Base-by-base conservation (phyloP, 305 asterid genomes). In the Fraxinus angustifolia region DNA sequence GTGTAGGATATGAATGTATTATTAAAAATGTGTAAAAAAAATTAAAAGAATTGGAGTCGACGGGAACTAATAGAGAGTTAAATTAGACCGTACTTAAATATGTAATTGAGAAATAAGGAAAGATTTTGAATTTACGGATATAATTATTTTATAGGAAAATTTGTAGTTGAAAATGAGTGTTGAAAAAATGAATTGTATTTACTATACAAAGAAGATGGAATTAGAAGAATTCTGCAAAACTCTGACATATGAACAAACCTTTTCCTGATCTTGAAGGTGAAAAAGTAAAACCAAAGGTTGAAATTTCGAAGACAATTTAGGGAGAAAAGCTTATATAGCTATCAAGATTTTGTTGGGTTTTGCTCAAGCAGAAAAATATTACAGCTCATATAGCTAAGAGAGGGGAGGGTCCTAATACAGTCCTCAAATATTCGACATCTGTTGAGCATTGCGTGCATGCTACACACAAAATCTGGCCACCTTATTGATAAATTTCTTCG, bases 401-500 rank as follows among this genome's bases (percentile, higher is more conserved):
- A 73, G 6, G 14, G 76, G 42, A 77, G 76, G 84, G 88, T 26
- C 85, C 86, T 23, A 17, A 68, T 62, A 40, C 65, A 74, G 78
- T 78, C 48, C 30, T 62, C 48, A 78, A 78, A 70, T 7, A 38
- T 77, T 68, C 17, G 84, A 86, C 87, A 86, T 17, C 12, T 84
- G 87, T 83, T 77, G 83, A 35, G 71, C 83, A 81, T 60, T 79
- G 77, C 60, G 33, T 56, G 26, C 71, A 62, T 8, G 77, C n/a
- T 3, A 48, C 71, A 33, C 35, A 6, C 33, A 75, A 17, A 80
- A 70, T 31, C 5, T 78, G 84, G 81, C 33, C 85, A 75, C 42
- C 36, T 35, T 23, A 6, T 8, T 3, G 33, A 62, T 62, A 62
- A 62, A 21, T 48, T 8, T 21, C 12, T 62, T 62, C n/a, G 72